Conservation (phyloP, 148 eudicot genomes). For the Gaultheria prostrata region DNA sequence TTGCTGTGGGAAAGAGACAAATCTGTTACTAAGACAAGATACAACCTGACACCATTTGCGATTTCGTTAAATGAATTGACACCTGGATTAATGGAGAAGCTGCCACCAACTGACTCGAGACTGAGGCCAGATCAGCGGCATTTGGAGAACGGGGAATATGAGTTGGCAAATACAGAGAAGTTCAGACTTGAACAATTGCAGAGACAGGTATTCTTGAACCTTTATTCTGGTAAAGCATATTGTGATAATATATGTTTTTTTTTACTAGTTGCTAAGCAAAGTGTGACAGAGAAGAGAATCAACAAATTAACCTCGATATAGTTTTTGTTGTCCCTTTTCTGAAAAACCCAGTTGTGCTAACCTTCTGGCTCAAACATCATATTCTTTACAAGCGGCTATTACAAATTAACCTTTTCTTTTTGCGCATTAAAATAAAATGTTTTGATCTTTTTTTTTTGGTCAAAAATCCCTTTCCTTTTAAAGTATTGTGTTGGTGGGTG, state of each 20-base stretch:
- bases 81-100: constrained; percentile 62
- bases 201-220: constrained; percentile 59
- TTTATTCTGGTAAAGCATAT: not conserved
- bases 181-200: constrained; percentile 90
- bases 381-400: constrained; percentile 2
- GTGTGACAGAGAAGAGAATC: not conserved
- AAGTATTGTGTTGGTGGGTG: not conserved
- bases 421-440: not conserved
- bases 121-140: constrained; percentile 95
- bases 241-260: not conserved
- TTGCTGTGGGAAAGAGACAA: constrained; percentile 94
- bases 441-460: not conserved
- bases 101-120: constrained; percentile 97
- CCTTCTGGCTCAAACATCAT: not conserved
- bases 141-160: constrained; percentile 93
- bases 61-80: constrained; percentile 90
- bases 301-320: not conserved
- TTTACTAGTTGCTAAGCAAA: not conserved
- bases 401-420: not conserved
- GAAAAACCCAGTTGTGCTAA: not conserved
- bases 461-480: not conserved
- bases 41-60: constrained; percentile 88
- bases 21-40: constrained; percentile 68
- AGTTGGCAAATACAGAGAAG: constrained; percentile 86
- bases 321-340: not conserved